phyloP scores from a whole-genome alignment of 2,329 filamentous ascomycete genomes.

The Neocucurbitaria cava region DNA sequence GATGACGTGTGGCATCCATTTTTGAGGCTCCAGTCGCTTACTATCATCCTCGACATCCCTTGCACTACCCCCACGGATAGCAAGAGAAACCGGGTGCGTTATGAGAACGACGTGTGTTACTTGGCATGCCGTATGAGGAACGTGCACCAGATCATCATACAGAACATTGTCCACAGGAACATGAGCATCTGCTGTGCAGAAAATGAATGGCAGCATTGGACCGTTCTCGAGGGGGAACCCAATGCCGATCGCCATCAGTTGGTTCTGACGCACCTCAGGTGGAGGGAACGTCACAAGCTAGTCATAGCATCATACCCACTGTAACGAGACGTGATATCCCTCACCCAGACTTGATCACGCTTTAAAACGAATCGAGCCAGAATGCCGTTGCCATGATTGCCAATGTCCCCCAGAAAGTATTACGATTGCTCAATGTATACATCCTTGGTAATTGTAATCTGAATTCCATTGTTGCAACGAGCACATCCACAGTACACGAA shows the following conservation, averaged over 20 bases:
- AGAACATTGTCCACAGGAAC: slow-evolving; percentile 12
- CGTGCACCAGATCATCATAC: slow-evolving; percentile 12
- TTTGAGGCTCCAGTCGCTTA: slow-evolving; percentile 15
- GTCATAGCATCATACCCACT: too few relatives aligned
- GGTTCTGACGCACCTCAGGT: slow-evolving; percentile 14
- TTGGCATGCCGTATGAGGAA: slow-evolving; percentile 11
- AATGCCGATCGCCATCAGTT: slow-evolving; percentile 15
- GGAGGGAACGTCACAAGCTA: too few relatives aligned
- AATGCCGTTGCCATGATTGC: too few relatives aligned
- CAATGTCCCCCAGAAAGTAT: too few relatives aligned
- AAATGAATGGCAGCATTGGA: slow-evolving; percentile 6
- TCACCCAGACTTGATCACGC: too few relatives aligned
- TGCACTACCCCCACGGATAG: background rate
- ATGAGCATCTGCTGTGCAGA: background rate
- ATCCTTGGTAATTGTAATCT: too few relatives aligned
- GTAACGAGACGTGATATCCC: too few relatives aligned
- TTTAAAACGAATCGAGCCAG: too few relatives aligned
- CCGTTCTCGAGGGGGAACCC: slow-evolving; percentile 5
- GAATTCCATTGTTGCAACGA: too few relatives aligned
- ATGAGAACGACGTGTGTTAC: slow-evolving; percentile 10
- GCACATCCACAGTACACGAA: too few relatives aligned
- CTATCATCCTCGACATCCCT: slow-evolving; percentile 17
- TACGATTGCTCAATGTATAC: too few relatives aligned
- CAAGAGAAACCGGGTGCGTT: background rate
- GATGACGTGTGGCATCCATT: slow-evolving; percentile 1